These are phyloP conservation scores for Populus ilicifolia DNA, from an alignment of 345 rosid genomes.

Conservation along the genomic window DNA sequence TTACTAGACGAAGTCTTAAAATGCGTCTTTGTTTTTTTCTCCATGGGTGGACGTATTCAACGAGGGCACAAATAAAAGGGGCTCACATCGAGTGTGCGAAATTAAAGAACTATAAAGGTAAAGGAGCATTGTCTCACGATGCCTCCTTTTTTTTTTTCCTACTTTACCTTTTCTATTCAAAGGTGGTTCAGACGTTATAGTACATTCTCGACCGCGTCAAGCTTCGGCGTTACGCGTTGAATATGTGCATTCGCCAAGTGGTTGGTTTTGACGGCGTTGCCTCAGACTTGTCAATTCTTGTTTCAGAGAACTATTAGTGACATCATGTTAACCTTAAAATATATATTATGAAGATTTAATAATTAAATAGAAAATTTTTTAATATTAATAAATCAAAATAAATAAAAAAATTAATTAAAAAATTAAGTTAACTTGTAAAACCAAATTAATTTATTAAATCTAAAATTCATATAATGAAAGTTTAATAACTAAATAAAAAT, in stretches of 20 bases:
- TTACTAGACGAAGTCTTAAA: too few relatives aligned
- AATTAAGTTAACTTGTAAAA: too few relatives aligned
- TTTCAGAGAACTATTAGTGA: too few relatives aligned
- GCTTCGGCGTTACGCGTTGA: constrained; percentile 23
- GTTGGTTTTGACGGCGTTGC: constrained; percentile 10
- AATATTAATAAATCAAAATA: too few relatives aligned
- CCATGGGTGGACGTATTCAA: not conserved
- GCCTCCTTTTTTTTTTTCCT: not conserved
- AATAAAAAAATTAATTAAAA: too few relatives aligned
- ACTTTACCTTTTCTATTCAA: not conserved
- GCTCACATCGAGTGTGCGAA: not conserved
- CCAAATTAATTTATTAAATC: too few relatives aligned
- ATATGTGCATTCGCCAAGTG: constrained; percentile 13
- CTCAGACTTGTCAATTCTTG: not conserved
- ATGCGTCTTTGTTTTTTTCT: not conserved
- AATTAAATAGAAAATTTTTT: too few relatives aligned
- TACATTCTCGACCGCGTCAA: constrained; percentile 5
- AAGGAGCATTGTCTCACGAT: not conserved
- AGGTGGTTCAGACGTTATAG: not conserved
- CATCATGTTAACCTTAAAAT: too few relatives aligned
- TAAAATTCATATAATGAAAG: too few relatives aligned
- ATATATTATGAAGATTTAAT: too few relatives aligned
- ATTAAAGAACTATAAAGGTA: not conserved
- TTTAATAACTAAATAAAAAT: too few relatives aligned
- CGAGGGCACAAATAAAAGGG: not conserved